These are phyloP conservation scores for Claviceps lovelessii DNA, from an alignment of 2,329 filamentous ascomycete genomes.

Conservation along the genomic window DNA sequence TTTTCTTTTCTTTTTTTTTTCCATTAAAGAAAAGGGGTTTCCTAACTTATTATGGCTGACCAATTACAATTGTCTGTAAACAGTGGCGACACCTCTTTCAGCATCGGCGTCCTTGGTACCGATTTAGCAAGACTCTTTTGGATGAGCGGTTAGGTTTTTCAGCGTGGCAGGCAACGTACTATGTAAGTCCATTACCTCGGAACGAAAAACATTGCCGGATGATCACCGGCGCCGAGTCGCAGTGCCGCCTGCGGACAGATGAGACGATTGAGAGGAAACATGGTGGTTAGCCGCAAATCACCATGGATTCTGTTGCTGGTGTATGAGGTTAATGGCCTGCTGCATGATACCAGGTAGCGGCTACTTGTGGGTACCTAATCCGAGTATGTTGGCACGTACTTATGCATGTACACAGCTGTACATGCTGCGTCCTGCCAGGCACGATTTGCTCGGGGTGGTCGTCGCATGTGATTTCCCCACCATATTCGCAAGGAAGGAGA, in stretches of 20 bases:
- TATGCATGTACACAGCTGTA: no score
- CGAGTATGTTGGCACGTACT: no score
- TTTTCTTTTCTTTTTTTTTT: no score
- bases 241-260: background rate
- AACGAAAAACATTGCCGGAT: background rate
- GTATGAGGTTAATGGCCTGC: no score
- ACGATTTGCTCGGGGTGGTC: background rate
- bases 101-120: background rate
- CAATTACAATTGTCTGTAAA: background rate
- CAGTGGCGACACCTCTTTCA: background rate
- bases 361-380: no score
- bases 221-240: no score
- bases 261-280: background rate
- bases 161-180: background rate
- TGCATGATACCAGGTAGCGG: no score
- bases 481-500: background rate
- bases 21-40: background rate
- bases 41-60: background rate
- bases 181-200: background rate
- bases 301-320: no score
- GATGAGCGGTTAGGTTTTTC: background rate
- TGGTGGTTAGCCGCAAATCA: background rate
- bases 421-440: background rate
- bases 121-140: background rate
- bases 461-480: constrained; percentile 5